Evolutionary conservation across 2,329 filamentous ascomycete species (phyloP), one percentile per base, ranked within the genome.

Genomic region (Bipolaris victoriae): DNA sequence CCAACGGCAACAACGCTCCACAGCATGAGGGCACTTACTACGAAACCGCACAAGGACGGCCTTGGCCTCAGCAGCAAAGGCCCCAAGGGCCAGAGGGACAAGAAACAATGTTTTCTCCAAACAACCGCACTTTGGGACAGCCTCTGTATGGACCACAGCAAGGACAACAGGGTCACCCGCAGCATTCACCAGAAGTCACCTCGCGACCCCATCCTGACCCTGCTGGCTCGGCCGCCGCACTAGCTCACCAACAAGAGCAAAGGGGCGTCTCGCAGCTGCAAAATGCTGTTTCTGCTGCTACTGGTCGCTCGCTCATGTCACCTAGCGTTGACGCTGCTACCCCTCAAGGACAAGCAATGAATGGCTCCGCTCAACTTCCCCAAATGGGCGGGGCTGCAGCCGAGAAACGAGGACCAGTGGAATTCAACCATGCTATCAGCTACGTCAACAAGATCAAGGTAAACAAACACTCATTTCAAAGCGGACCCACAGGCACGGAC

Each of bases 361-460:
- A 89, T 67, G 87, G 86, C 43, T 82, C 83, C 59, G 83, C 82
- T 20, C 81, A 66, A 79, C 86, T 77, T 77, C 88, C 78, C 79
- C 84, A 76, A 79, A 84, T 77, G 79, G 81, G 77, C 24, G 76
- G 75, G n/a, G 78, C 81, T 54, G 78, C 77, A 50, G 68, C 69
- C 74, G 93, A 96, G 76, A 96, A 95, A 73, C 87, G 93, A 54
- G 94, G 93, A 0, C 95, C 95, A 1, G 95, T 99, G 16, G 95
- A 99, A 73, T 99, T 99, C 77, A 99, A 99, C 74, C 95, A 99
- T 78, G 95, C 95, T 0, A 99, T 99, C 63, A 98, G 93, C 76
- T 99, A 99, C 71, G 95, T 99, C 52, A 99, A 99, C 75, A 99
- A 99, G 80, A 99, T 99, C 71, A 99, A 99, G 88, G 93, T 95